Percentiles rank a stretch among this genome's conserved stretches.
phyloP scores from a whole-genome alignment of 2,329 filamentous ascomycete genomes.

The Hypoxylon sp. region DNA sequence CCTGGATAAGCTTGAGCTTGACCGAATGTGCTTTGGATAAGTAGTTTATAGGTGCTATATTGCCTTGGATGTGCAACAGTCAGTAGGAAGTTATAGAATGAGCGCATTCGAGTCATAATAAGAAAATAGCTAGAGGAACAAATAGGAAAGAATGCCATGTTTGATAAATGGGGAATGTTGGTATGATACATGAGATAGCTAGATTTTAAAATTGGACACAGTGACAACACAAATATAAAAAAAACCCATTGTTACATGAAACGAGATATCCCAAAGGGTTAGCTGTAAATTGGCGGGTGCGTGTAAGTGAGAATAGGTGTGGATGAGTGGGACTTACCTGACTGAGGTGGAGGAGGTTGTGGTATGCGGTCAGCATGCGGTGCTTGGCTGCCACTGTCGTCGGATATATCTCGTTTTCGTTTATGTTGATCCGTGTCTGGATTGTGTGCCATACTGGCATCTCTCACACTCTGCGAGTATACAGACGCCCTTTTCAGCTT shows the following conservation, averaged over 20 bases:
- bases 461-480: constrained; percentile 36
- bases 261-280: too few relatives aligned
- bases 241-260: constrained; percentile 28
- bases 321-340: constrained; percentile 52
- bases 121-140: too few relatives aligned
- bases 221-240: constrained; percentile 6
- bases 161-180: constrained; percentile 5
- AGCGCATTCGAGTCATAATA: constrained; percentile 8
- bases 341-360: constrained; percentile 55
- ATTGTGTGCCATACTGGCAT: constrained; percentile 53
- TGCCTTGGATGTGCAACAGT: constrained; percentile 44
- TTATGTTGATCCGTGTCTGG: constrained; percentile 55
- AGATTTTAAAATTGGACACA: constrained; percentile 16
- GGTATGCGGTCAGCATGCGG: constrained; percentile 52
- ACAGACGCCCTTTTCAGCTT: constrained; percentile 23
- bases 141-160: too few relatives aligned
- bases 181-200: constrained; percentile 15
- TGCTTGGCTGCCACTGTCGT: constrained; percentile 53
- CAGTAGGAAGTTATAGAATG: constrained; percentile 25
- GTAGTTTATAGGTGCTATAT: constrained; percentile 60
- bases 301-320: constrained; percentile 25
- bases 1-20: constrained; percentile 60
- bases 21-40: constrained; percentile 55
- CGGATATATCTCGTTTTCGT: constrained; percentile 57
- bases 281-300: too few relatives aligned